Evolutionary conservation across 23 red algal genomes (phyloP).

Genomic region (Gracilaria gracilis): DNA sequence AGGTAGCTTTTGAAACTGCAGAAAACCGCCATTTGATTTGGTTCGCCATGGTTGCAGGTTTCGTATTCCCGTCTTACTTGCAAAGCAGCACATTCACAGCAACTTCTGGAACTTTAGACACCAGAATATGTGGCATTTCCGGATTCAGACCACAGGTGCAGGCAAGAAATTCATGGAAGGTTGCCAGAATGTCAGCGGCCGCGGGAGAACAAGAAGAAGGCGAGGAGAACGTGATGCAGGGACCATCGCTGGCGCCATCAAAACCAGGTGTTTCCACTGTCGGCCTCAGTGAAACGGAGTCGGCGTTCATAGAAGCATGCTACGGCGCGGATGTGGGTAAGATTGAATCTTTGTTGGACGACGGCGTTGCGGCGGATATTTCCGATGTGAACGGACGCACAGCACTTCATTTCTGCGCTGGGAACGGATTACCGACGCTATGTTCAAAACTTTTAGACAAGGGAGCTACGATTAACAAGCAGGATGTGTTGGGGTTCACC

Average conservation of each 20-base stretch:
- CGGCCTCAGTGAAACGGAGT: slow-evolving; percentile 47
- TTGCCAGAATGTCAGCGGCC: background rate
- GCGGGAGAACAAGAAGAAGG: slow-evolving; percentile 11
- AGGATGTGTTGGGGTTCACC: slow-evolving; percentile 88
- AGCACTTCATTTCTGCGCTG: slow-evolving; percentile 90
- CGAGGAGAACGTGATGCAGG: slow-evolving; percentile 21
- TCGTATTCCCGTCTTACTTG: background rate
- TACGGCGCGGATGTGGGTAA: slow-evolving; percentile 74
- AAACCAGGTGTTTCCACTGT: slow-evolving; percentile 59
- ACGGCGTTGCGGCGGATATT: slow-evolving; percentile 47
- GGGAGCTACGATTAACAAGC: slow-evolving; percentile 79
- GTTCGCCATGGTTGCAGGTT: slow-evolving; percentile 5
- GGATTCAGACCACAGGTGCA: background rate
- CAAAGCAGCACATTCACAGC: background rate
- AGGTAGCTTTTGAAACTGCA: too few species aligned
- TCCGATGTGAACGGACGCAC: slow-evolving; percentile 84
- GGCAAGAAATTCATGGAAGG: background rate
- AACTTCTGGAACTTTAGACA: background rate
- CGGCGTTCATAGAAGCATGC: slow-evolving; percentile 63
- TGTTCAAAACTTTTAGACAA: slow-evolving; percentile 56
- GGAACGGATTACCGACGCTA: slow-evolving; percentile 74
- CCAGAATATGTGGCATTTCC: slow-evolving; percentile 2
- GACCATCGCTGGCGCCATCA: slow-evolving; percentile 48
- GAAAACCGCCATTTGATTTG: background rate
- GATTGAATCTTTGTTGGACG: slow-evolving; percentile 71